These are phyloP conservation scores for Pichia sp. DNA, from an alignment of 1,139 yeast genomes.

Conservation along the genomic window DNA sequence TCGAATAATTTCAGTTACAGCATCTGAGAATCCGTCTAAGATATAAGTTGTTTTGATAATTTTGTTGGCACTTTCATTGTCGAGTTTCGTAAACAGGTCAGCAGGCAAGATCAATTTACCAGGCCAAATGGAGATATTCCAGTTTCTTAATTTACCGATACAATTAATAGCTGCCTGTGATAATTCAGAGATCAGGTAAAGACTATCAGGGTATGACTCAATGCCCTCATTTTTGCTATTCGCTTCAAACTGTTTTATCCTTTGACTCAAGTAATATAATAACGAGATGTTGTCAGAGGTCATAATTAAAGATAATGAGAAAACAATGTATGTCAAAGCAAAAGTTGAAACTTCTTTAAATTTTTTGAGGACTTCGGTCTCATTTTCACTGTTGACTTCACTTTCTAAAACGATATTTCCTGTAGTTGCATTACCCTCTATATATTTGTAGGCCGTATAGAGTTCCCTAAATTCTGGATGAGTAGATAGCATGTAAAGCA, in stretches of 20 bases:
- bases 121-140: slow-evolving; percentile 80
- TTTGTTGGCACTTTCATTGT: background rate
- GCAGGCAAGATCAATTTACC: slow-evolving; percentile 65
- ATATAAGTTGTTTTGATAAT: slow-evolving; percentile 12
- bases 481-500: slow-evolving; percentile 70
- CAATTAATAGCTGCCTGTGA: slow-evolving; percentile 63
- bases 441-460: slow-evolving; percentile 23
- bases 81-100: slow-evolving; percentile 50
- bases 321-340: slow-evolving; percentile 55
- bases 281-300: slow-evolving; percentile 66
- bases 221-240: slow-evolving; percentile 21
- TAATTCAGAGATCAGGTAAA: slow-evolving; percentile 70
- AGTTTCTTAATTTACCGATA: slow-evolving; percentile 51
- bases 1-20: slow-evolving; percentile 11
- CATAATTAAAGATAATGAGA: slow-evolving; percentile 58
- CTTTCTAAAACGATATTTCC: slow-evolving; percentile 1
- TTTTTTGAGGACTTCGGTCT: slow-evolving; percentile 15
- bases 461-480: slow-evolving; percentile 61
- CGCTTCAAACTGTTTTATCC: slow-evolving; percentile 67
- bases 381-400: slow-evolving; percentile 8
- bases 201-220: slow-evolving; percentile 30
- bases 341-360: slow-evolving; percentile 31
- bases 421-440: background rate
- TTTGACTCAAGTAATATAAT: slow-evolving; percentile 69
- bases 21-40: background rate